A percentile compares a stretch with the other conserved stretches of the same genome.
Conservation (phyloP, 2,329 filamentous ascomycete species). For the Aureobasidium namibiae region DNA sequence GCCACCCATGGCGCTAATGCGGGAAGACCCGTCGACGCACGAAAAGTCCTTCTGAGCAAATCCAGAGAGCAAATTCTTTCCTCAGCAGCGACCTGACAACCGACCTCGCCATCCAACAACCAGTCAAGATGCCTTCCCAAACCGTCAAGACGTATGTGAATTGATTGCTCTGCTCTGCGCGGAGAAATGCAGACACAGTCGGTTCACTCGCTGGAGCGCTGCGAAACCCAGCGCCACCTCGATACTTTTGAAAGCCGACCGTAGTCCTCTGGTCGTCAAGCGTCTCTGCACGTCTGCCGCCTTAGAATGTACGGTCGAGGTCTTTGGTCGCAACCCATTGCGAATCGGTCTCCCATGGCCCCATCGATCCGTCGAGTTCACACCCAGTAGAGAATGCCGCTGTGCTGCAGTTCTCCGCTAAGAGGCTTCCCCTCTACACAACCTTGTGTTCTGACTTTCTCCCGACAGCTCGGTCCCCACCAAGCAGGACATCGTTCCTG, state of each 20-base stretch:
- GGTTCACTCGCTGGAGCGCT: constrained; percentile 70
- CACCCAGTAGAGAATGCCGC: constrained; percentile 82
- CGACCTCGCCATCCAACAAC: constrained; percentile 18
- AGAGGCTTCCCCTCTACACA: constrained; percentile 63
- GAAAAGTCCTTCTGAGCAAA: constrained; percentile 12
- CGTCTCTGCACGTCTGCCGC: constrained; percentile 41
- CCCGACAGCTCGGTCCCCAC: constrained; percentile 73
- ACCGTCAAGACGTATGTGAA: constrained; percentile 53
- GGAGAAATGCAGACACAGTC: constrained; percentile 63
- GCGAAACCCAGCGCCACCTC: constrained; percentile 59
- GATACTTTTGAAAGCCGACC: constrained; percentile 39
- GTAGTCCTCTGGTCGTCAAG: constrained; percentile 17
- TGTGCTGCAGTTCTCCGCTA: constrained; percentile 87
- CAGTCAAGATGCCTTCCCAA: constrained; percentile 45
- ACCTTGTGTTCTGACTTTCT: constrained; percentile 67
- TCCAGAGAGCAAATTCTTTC: constrained; percentile 4
- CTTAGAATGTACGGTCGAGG: constrained; percentile 58
- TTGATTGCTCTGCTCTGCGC: constrained; percentile 19
- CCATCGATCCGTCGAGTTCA: constrained; percentile 55
- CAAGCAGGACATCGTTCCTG: constrained; percentile 91
- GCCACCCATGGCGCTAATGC: background rate
- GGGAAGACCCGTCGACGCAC: constrained; percentile 7
- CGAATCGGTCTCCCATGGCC: constrained; percentile 18
- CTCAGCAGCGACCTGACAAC: constrained; percentile 10
- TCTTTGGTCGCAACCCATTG: constrained; percentile 3